Base-by-base conservation (phyloP, 768 basidiomycete species). In the Cyclocybe cylindracea region DNA sequence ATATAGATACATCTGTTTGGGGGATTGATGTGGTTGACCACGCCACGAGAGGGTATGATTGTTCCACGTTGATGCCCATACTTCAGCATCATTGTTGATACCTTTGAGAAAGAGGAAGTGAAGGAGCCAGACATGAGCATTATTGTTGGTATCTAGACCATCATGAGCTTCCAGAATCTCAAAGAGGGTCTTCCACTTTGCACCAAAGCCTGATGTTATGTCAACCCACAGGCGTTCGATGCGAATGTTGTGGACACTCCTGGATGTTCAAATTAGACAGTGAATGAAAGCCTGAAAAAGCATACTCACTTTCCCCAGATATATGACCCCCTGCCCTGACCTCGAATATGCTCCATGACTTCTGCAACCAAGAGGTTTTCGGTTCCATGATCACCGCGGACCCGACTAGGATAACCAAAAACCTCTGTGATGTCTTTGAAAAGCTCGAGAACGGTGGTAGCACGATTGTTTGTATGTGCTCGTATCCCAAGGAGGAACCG, bases 191-290 rank as follows among this genome's bases (percentile, higher is more conserved):
- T 68, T 65, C 74, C 74, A 75, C 39, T 66, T 69, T 7, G 46
- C 37, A 2, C 71, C 68, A 44, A 72, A 58, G 1, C 57, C 58
- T 4, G 37, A 10, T 3, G 68, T 72, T 2, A 74, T 59, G 51
- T 75, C 69, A 7, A 60, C 61, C 73, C 75, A 75, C 5, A 73
- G 54, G 0, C 70, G 51, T 40, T 75, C 71, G 32, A 69, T 69
- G 0, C 58, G 57, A 8, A 65, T 61, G 43, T 67, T 69, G 39
- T 69, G 66, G 2, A 62, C 58, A 48, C 54, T 56, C 33, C 57
- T 61, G n/a, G 4, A 37, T 48, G 19, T 32, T 10, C 11, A n/a
- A 4, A 18, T 14, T 18, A 50, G 38, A 2, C 31, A 44, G 19
- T 29, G 37, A 48, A 14, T 37, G 14, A 24, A 7, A 35, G n/a